These are phyloP conservation scores for Botrytis fragariae DNA, from an alignment of 2,329 filamentous ascomycete species.

Conservation along the genomic window DNA sequence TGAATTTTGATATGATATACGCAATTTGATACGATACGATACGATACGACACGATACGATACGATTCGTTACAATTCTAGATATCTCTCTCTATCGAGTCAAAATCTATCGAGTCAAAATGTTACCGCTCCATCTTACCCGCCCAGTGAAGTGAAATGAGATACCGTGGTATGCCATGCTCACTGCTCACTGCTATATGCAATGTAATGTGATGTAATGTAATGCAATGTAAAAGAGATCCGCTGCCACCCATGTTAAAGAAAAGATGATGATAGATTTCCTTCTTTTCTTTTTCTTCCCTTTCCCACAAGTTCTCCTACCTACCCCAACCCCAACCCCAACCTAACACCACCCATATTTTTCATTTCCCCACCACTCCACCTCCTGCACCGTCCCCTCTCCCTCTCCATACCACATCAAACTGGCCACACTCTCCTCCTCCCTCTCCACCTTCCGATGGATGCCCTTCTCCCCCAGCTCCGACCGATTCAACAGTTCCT, in stretches of 20 bases:
- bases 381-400: slow-evolving; percentile 46
- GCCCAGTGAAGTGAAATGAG: no score
- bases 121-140: no score
- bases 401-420: slow-evolving; percentile 66
- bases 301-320: no score
- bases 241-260: neutral
- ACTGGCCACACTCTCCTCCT: slow-evolving; percentile 67
- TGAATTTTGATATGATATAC: no score
- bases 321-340: neutral
- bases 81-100: no score
- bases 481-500: slow-evolving; percentile 46
- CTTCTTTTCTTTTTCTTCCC: no score
- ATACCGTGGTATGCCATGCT: no score
- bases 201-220: neutral
- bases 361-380: slow-evolving; percentile 74
- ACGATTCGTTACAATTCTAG: no score
- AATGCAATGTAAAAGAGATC: neutral
- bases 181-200: no score
- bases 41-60: no score
- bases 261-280: neutral
- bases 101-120: no score
- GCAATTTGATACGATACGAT: no score
- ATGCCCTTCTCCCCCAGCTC: slow-evolving; percentile 45
- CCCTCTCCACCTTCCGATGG: slow-evolving; percentile 51
- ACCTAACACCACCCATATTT: slow-evolving; percentile 73